Conservation (phyloP, 2,329 filamentous ascomycete genomes). For the Arthroderma sp. region DNA sequence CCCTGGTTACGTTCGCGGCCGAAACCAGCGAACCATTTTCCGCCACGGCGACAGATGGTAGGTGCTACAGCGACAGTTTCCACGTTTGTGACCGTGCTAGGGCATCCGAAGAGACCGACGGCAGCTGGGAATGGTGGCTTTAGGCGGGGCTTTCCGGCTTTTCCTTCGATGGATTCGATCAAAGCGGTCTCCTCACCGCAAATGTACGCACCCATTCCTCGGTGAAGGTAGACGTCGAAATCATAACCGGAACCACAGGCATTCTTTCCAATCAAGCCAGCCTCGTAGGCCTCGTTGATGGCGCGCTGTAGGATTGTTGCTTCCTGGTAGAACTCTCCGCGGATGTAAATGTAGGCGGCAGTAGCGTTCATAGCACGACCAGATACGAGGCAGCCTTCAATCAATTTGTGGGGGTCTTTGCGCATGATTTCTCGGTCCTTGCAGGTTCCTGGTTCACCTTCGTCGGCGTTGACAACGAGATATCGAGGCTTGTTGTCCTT, state of each 20-base stretch:
- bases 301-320: slow-evolving; percentile 84
- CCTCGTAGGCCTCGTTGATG: slow-evolving; percentile 95
- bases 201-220: slow-evolving; percentile 92
- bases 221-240: slow-evolving; percentile 94
- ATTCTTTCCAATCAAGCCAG: slow-evolving; percentile 93
- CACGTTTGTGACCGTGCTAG: slow-evolving; percentile 94
- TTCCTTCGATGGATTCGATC: slow-evolving; percentile 96
- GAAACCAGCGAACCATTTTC: slow-evolving; percentile 83
- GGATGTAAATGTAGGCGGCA: slow-evolving; percentile 98
- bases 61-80: slow-evolving; percentile 93
- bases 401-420: slow-evolving; percentile 97
- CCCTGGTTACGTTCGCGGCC: slow-evolving; percentile 92
- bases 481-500: slow-evolving; percentile 94
- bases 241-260: slow-evolving; percentile 94
- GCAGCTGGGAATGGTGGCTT: slow-evolving; percentile 98
- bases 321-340: slow-evolving; percentile 95
- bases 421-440: slow-evolving; percentile 99
- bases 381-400: slow-evolving; percentile 92
- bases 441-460: slow-evolving; percentile 97
- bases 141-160: slow-evolving; percentile 93
- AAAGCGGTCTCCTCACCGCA: slow-evolving; percentile 97
- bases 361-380: slow-evolving; percentile 98
- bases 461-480: slow-evolving; percentile 94
- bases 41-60: slow-evolving; percentile 87
- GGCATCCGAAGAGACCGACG: slow-evolving; percentile 94